Conservation (phyloP, 768 basidiomycete genomes). For the Mycena latifolia region DNA sequence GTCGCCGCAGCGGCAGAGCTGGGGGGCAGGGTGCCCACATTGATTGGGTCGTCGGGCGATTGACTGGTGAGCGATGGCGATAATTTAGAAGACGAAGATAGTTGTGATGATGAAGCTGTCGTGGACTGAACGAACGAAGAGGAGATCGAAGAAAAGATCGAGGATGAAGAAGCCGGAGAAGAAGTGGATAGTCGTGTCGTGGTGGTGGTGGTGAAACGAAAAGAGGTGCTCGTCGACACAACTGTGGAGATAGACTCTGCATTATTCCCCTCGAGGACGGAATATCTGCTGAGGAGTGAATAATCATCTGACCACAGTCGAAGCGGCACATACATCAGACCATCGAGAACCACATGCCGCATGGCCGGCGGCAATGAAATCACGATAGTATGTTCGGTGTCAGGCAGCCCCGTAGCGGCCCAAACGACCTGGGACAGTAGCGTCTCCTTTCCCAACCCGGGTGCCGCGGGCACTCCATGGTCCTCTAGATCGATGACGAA, state of each 20-base stretch:
- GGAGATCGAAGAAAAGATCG: not conserved
- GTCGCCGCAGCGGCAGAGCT: not conserved
- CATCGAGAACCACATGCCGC: conserved; percentile 11
- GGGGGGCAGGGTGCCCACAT: not conserved
- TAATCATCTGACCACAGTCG: not conserved
- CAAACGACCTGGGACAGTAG: conserved; percentile 21
- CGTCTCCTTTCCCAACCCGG: conserved; percentile 6
- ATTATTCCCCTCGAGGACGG: not conserved
- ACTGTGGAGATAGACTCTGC: not conserved
- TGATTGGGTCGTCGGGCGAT: not conserved
- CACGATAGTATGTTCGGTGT: conserved; percentile 13
- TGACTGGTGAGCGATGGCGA: not conserved
- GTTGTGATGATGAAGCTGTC: conserved; percentile 1
- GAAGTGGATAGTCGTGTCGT: conserved; percentile 2
- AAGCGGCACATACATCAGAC: conserved; percentile 13
- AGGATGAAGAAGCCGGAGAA: not conserved
- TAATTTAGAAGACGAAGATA: conserved; percentile 17
- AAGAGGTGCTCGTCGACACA: not conserved
- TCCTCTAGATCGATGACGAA: conserved; percentile 21
- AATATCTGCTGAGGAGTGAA: conserved; percentile 6
- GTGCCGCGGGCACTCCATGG: not conserved
- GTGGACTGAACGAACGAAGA: conserved; percentile 5
- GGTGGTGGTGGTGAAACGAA: not conserved
- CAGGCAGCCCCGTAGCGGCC: conserved; percentile 10
- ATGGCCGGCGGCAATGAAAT: conserved; percentile 11